These are phyloP conservation scores for Xylaria curta DNA, from an alignment of 495 filamentous ascomycete genomes.

Conservation along the genomic window DNA sequence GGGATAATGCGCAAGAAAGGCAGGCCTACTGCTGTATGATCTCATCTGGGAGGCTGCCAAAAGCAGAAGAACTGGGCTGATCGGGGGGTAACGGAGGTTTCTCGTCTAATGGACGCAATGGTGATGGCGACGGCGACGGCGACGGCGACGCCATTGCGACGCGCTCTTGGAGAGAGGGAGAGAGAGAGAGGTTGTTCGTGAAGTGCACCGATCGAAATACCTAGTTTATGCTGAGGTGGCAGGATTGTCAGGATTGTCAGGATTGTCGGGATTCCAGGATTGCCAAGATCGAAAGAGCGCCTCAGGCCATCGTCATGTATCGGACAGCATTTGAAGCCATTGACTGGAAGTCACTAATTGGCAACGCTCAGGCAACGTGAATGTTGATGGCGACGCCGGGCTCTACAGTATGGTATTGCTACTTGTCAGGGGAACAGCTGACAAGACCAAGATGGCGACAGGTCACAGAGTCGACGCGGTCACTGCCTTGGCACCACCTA, in stretches of 20 bases:
- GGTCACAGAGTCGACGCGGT: not conserved
- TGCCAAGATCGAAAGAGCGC: slow-evolving; percentile 4
- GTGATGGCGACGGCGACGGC: slow-evolving; percentile 27
- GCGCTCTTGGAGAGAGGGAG: not conserved
- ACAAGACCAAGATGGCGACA: slow-evolving; percentile 5
- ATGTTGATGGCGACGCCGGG: not conserved
- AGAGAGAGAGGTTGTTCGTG: not conserved
- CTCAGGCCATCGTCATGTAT: slow-evolving; percentile 14
- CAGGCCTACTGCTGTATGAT: slow-evolving; percentile 56
- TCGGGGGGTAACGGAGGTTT: slow-evolving; percentile 36
- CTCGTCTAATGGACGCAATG: slow-evolving; percentile 33
- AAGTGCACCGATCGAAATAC: not conserved
- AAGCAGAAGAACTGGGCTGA: slow-evolving; percentile 40
- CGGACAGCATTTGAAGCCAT: slow-evolving; percentile 3
- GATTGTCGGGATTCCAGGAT: not conserved
- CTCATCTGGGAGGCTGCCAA: slow-evolving; percentile 55
- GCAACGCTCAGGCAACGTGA: not conserved
- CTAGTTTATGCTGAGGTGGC: not conserved
- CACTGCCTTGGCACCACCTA: slow-evolving; percentile 10
- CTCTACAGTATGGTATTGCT: not conserved
- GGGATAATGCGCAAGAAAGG: slow-evolving; percentile 11
- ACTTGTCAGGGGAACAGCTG: slow-evolving; percentile 5
- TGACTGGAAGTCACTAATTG: not conserved
- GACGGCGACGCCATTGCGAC: slow-evolving; percentile 23
- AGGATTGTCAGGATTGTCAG: not conserved